phyloP scores from a whole-genome alignment of 2,329 filamentous ascomycete genomes.

The Alternaria postmessia region DNA sequence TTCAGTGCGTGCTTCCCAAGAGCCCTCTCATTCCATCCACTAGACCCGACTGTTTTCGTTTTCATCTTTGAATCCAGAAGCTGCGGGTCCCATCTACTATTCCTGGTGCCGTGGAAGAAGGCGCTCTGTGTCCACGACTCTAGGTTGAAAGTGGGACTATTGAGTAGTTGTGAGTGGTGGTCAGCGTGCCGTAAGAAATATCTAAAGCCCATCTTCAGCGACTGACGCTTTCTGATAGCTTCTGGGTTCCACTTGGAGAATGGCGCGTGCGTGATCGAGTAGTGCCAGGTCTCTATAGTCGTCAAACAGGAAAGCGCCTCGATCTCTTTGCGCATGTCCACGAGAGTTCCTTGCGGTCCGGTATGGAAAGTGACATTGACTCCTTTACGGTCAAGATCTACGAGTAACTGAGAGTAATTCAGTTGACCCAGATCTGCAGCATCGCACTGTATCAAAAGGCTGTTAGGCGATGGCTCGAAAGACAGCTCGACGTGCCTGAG shows the following conservation, averaged over 20 bases:
- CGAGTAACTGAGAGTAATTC: constrained; percentile 10
- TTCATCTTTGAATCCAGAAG: not conserved
- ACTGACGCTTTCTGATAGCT: constrained; percentile 2
- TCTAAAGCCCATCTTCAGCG: not conserved
- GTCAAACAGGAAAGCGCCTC: constrained; percentile 5
- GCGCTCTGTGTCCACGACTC: constrained; percentile 8
- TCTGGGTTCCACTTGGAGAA: constrained; percentile 6
- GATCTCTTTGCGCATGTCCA: constrained; percentile 15
- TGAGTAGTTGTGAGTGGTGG: constrained; percentile 18
- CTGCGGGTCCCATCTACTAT: not conserved
- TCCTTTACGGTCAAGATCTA: constrained; percentile 3
- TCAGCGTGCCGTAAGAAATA: constrained; percentile 18
- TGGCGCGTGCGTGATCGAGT: not conserved
- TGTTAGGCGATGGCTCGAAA: constrained; percentile 15
- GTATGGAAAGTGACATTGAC: constrained; percentile 16
- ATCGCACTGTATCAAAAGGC: constrained; percentile 19
- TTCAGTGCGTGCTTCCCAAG: not conserved
- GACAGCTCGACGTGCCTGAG: constrained; percentile 23
- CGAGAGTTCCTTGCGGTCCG: not conserved
- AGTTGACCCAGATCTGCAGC: constrained; percentile 1
- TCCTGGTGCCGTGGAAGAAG: constrained; percentile 15
- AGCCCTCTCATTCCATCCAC: not conserved
- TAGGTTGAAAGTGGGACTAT: constrained; percentile 15
- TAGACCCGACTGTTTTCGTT: not conserved
- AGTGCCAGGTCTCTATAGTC: constrained; percentile 1